Evolutionary conservation across 768 basidiomycete genomes (phyloP).

Genomic region (Mycena sanguinolenta): DNA sequence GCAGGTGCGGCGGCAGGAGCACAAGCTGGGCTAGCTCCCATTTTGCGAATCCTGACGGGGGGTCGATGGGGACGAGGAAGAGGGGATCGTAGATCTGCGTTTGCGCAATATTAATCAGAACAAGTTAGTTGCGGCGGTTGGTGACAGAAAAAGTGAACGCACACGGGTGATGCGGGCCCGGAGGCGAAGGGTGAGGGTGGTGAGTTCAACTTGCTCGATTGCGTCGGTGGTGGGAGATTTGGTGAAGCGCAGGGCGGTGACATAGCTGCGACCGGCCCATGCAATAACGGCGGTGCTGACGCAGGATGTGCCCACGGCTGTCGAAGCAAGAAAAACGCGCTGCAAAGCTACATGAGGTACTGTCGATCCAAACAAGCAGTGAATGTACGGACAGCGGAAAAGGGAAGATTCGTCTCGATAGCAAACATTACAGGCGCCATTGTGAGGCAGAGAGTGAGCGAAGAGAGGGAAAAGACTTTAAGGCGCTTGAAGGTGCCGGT

Average conservation of each 20-base stretch:
- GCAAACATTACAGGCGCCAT: slow-evolving; percentile 87
- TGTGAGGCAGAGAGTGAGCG: slow-evolving; percentile 75
- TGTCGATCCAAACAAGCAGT: too few species aligned
- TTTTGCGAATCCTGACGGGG: slow-evolving; percentile 73
- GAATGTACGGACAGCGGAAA: slow-evolving; percentile 41
- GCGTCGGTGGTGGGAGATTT: slow-evolving; percentile 57
- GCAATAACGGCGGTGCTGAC: slow-evolving; percentile 82
- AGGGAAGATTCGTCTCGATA: slow-evolving; percentile 82
- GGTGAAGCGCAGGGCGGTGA: slow-evolving; percentile 69
- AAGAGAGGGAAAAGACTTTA: slow-evolving; percentile 87
- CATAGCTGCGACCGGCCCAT: slow-evolving; percentile 82
- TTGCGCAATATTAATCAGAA: too few species aligned
- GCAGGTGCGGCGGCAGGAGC: slow-evolving; percentile 58
- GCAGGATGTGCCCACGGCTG: slow-evolving; percentile 79
- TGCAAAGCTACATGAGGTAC: too few species aligned
- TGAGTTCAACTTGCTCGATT: slow-evolving; percentile 74
- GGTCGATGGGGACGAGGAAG: slow-evolving; percentile 74
- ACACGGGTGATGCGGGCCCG: slow-evolving; percentile 75
- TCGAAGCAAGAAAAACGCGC: slow-evolving; percentile 78
- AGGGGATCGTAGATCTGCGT: slow-evolving; percentile 75
- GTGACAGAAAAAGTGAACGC: slow-evolving; percentile 13
- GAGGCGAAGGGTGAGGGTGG: slow-evolving; percentile 73
- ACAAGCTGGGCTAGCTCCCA: slow-evolving; percentile 80
- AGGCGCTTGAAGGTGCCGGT: slow-evolving; percentile 79
- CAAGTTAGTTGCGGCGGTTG: background rate